These are phyloP conservation scores for Melanogaster broomeanus DNA, from an alignment of 768 basidiomycete genomes.

Conservation along the genomic window DNA sequence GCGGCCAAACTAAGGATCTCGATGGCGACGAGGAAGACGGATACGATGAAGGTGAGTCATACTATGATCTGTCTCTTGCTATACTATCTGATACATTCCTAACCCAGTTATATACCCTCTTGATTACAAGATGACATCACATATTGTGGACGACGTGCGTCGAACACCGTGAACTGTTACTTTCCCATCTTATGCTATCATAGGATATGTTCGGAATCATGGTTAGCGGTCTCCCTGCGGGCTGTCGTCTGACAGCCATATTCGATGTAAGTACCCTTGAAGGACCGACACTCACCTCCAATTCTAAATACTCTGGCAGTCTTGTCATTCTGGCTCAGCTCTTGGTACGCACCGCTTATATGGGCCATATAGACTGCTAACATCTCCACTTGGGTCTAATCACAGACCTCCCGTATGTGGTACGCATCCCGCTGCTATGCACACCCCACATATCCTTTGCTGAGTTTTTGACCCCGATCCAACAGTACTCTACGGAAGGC, in stretches of 20 bases:
- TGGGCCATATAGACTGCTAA: not conserved
- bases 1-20: constrained; percentile 82
- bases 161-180: not conserved
- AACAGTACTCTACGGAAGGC: constrained; percentile 90
- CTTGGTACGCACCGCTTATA: constrained; percentile 51
- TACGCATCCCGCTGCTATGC: constrained; percentile 29
- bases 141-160: constrained; percentile 89
- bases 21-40: constrained; percentile 88
- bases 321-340: constrained; percentile 88
- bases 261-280: constrained; percentile 61
- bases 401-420: constrained; percentile 68
- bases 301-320: constrained; percentile 40
- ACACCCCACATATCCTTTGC: not conserved
- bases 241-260: constrained; percentile 86
- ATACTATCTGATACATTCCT: not conserved
- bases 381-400: not conserved
- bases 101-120: constrained; percentile 82
- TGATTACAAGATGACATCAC: constrained; percentile 61
- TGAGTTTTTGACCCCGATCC: constrained; percentile 1
- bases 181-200: constrained; percentile 3
- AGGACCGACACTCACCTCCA: not conserved
- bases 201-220: constrained; percentile 78
- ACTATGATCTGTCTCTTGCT: constrained; percentile 8
- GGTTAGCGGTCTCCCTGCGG: constrained; percentile 77
- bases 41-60: constrained; percentile 65